Percentiles rank a stretch among this genome's conserved stretches.
Evolutionary conservation across 345 rosid genomes (phyloP).

Genomic region (Draba incana): DNA sequence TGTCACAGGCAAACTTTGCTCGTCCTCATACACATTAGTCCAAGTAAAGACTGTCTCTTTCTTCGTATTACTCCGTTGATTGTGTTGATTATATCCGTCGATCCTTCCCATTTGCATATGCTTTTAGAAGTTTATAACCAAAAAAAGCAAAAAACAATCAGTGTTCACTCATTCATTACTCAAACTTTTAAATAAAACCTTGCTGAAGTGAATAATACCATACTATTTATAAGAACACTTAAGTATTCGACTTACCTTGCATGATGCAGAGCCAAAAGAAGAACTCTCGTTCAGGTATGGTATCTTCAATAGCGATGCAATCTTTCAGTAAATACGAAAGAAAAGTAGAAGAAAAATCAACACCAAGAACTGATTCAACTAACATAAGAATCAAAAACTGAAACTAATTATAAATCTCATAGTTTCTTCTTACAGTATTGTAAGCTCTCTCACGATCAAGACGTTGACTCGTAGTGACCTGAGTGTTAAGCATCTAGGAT

Average conservation of each 20-base stretch:
- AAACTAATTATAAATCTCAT: neutral
- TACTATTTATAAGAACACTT: neutral
- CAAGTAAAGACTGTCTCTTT: slow-evolving; percentile 68
- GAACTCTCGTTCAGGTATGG: slow-evolving; percentile 81
- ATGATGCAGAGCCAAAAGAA: slow-evolving; percentile 65
- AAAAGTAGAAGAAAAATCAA: slow-evolving; percentile 8
- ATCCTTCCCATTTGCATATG: slow-evolving; percentile 67
- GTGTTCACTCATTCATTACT: slow-evolving; percentile 15
- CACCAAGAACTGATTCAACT: neutral
- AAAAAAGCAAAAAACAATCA: slow-evolving; percentile 1
- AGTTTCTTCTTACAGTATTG: slow-evolving; percentile 59
- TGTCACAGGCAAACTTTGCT: slow-evolving; percentile 36
- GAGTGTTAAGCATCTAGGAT: slow-evolving; percentile 73
- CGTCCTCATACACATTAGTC: slow-evolving; percentile 69
- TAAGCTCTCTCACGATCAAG: slow-evolving; percentile 85
- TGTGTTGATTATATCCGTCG: slow-evolving; percentile 69
- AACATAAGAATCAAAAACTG: slow-evolving; percentile 12
- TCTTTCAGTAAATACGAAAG: slow-evolving; percentile 43
- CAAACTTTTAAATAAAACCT: neutral
- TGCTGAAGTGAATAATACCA: neutral
- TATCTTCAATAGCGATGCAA: slow-evolving; percentile 84
- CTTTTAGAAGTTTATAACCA: slow-evolving; percentile 25
- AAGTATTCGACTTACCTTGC: slow-evolving; percentile 57
- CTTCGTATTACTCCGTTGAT: slow-evolving; percentile 51
- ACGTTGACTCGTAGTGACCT: slow-evolving; percentile 73